Evolutionary conservation across 2,329 filamentous ascomycete genomes (phyloP), one percentile per base, ranked within the genome.

Genomic region (Beauveria rudraprayagi): DNA sequence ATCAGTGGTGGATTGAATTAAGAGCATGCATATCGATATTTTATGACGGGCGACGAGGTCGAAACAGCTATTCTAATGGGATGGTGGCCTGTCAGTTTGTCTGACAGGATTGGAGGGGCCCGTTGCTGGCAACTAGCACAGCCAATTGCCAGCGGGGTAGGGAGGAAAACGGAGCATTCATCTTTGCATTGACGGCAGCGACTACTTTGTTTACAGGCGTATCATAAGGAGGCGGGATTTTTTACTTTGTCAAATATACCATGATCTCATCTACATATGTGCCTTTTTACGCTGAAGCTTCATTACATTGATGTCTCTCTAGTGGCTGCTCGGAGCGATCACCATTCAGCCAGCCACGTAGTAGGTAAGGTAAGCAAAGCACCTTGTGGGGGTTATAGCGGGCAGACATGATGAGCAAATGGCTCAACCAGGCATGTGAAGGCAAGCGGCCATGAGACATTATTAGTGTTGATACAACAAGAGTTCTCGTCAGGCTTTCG

Each of bases 181-280:
- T 28, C n/a, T 43, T 30, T 50, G 44, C 51, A 60, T 60, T 60
- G 28, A 52, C 57, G 44, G 26, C 41, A 47, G 57, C 57, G 57
- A 60, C 50, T 52, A 16, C 10, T 60, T 47, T 40, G 53, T 19
- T 34, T 48, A 58, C 47, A 22, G n/a, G 30, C 22, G 41, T 37
- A 60, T 60, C 40, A 47, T 28, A n/a, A 48, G 16, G 30, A 60
- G 28, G 10, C 24, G 16, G 22, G 34, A 10, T 22, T 19, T 46
- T 43, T 43, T 40, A 34, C 24, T 30, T 30, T 44, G 26, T 44
- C 14, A 24, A 52, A 57, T 50, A 48, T 26, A 57, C 17, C 43
- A 56, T 24, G 28, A 17, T 37, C 1, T 56, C 5, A 22, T 56
- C 5, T 56, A 19, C 24, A 8, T 24, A 8, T 24, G 1, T 50